Conservation (phyloP, 805 yeast species). For the Metschnikowia lunata region DNA sequence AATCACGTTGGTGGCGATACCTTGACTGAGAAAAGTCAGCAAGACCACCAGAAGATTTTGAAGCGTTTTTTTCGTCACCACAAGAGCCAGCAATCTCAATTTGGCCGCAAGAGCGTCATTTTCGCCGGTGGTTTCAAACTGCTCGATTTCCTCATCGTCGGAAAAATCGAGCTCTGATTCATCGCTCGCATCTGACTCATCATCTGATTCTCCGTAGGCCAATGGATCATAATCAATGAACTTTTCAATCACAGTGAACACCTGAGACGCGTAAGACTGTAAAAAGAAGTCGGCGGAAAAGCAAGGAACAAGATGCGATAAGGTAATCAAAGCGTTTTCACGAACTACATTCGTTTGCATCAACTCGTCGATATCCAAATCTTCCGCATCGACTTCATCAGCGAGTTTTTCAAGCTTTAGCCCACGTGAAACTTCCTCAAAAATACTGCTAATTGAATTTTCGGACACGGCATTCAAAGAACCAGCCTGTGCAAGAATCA, state of each 20-base stretch:
- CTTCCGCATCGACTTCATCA: conserved; percentile 20
- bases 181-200: conserved; percentile 26
- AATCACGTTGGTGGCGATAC: conserved; percentile 29
- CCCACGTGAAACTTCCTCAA: conserved; percentile 3
- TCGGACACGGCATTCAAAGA: conserved; percentile 3
- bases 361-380: conserved; percentile 42
- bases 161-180: conserved; percentile 22
- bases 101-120: conserved; percentile 54
- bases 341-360: conserved; percentile 44
- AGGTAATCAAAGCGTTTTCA: conserved; percentile 45
- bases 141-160: conserved; percentile 41
- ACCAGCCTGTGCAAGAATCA: conserved; percentile 8
- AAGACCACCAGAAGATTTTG: conserved; percentile 33
- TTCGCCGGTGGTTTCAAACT: conserved; percentile 35
- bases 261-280: conserved; percentile 7
- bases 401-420: conserved; percentile 4
- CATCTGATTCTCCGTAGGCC: conserved; percentile 22
- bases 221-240: conserved; percentile 34
- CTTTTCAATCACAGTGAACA: conserved; percentile 17
- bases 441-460: conserved; percentile 3
- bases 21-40: conserved; percentile 26
- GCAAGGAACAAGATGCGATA: conserved; percentile 30
- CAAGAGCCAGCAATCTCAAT: conserved; percentile 50
- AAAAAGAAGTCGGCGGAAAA: conserved; percentile 9
- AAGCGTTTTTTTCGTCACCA: conserved; percentile 38